Conservation (phyloP, 2,329 filamentous ascomycete species). For the Aspergillus candidus region DNA sequence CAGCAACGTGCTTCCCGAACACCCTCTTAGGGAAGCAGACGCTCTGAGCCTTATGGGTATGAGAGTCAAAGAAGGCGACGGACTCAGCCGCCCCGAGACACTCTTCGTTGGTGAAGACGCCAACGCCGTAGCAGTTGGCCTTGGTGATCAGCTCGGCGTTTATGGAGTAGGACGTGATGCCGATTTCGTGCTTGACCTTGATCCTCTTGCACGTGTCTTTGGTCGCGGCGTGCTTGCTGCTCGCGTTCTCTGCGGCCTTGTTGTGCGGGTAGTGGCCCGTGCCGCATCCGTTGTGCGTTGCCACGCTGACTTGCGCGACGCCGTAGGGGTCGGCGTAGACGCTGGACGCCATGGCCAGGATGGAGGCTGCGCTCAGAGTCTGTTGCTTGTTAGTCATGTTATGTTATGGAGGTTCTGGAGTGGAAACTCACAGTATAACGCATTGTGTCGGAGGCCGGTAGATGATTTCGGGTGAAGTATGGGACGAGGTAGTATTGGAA, state of each 20-base stretch:
- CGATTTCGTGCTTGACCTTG: constrained; percentile 13
- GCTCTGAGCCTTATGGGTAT: neutral
- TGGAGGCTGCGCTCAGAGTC: constrained; percentile 10
- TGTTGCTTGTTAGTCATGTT: neutral
- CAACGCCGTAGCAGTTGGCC: constrained; percentile 11
- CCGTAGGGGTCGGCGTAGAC: constrained; percentile 9
- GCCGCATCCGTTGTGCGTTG: constrained; percentile 10
- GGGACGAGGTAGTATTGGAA: too few relatives aligned
- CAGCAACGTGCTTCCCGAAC: constrained; percentile 5
- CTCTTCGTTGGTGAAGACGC: constrained; percentile 9
- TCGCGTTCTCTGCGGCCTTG: neutral
- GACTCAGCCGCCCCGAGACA: constrained; percentile 10
- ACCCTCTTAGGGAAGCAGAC: constrained; percentile 6
- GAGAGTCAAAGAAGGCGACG: constrained; percentile 7
- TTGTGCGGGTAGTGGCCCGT: neutral
- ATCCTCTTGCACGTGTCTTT: constrained; percentile 9
- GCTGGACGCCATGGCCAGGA: constrained; percentile 9
- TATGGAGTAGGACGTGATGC: constrained; percentile 13
- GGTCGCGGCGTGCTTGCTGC: constrained; percentile 1
- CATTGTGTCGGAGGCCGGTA: neutral
- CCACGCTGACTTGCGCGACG: constrained; percentile 9
- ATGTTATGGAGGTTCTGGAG: too few relatives aligned
- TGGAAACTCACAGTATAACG: neutral
- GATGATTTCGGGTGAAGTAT: neutral
- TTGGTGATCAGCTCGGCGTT: constrained; percentile 7